Evolutionary conservation across 2,329 filamentous ascomycete species (phyloP), one percentile per base, ranked within the genome.

Genomic region (Monosporascus cannonballus): DNA sequence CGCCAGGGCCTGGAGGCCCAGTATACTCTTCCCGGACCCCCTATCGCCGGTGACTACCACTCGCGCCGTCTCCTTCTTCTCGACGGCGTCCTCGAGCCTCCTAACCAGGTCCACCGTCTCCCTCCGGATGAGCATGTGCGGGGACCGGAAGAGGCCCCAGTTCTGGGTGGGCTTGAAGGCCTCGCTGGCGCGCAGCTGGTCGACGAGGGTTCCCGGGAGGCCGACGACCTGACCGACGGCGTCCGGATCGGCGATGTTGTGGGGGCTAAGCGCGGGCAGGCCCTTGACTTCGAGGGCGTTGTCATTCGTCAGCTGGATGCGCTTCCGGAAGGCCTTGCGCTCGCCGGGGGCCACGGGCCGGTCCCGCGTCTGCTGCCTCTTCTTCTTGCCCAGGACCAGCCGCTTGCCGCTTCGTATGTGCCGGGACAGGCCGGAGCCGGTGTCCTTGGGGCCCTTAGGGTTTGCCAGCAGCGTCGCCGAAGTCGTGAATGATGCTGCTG

Each of bases 151-250:
- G 64, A 96, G 74, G 54, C 79, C 81, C 92, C 94, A 99, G 58
- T 82, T 85, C 77, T 97, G 94, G 24, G 84, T 89, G 22, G 84
- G 78, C 80, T 96, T 96, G 78, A 99, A 99, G 3, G 90, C 91
- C 67, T 96, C 89, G 51, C 88, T 78, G n/a, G 85, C 81, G 63
- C 91, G 81, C 73, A 99, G 76, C 68, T 86, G 83, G 73, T 96
- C 91, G 49, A 96, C 80, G 49, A 90, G 74, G 1, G 74, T 71
- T 42, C 84, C 82, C 7, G 87, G 84, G 27, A 97, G 71, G 2
- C 81, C 81, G 50, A 90, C 73, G 30, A 97, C 80, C 55, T 79
- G 79, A 37, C 88, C 90, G 9, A 79, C 73, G 49, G 81, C 79
- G 36, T 76, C 74, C 30, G 73, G 70, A 51, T 79, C 73, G 18